Base-by-base conservation (phyloP, 2,329 filamentous ascomycete species). In the Salinomyces thailandicus region DNA sequence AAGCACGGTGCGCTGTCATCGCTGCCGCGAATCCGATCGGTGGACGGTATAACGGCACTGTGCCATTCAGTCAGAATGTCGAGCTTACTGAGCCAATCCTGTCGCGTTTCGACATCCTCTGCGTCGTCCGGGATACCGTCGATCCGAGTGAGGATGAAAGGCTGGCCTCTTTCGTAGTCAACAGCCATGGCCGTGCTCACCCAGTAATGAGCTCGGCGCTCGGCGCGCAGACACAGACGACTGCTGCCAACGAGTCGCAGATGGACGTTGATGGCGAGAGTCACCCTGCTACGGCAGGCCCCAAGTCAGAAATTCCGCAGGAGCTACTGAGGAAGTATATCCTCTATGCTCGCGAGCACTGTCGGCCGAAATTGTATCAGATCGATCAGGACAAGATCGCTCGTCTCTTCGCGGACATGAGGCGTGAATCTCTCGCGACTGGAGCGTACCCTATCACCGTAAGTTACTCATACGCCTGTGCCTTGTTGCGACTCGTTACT, bases 371-470 rank as follows among this genome's bases (percentile, higher is more conserved):
- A 64, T 72, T 98, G 6, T 94, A 95, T 59, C 85, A 96, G 58
- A 93, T 98, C 62, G 91, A 98, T 50, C 85, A 95, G 59, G 91
- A 96, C 64, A 98, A 98, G 68, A 77, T 98, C 19, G 84, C 91
- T 2, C 75, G 89, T 34, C 69, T 98, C 6, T 98, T 96, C 58
- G 84, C 87, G 18, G 91, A 98, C 57, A 96, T 98, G 89, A 73
- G 91, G 50, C 73, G 86, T 49, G 91, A 98, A 62, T 87, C 81
- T 16, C 67, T 95, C 43, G 87, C 87, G 1, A 98, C 91, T 16
- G 91, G 91, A 15, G 91, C 89, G 15, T 98, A 96, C 60, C 91
- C 91, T 4, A 98, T 98, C 45, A 98, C 91, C 17, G 91, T 96
- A 72, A 66, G 84, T 71, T 19, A 20, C 27, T n/a, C 14, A 9